Evolutionary conservation across 2,329 filamentous ascomycete genomes (phyloP).

Genomic region (Pseudopyricularia cyperi): DNA sequence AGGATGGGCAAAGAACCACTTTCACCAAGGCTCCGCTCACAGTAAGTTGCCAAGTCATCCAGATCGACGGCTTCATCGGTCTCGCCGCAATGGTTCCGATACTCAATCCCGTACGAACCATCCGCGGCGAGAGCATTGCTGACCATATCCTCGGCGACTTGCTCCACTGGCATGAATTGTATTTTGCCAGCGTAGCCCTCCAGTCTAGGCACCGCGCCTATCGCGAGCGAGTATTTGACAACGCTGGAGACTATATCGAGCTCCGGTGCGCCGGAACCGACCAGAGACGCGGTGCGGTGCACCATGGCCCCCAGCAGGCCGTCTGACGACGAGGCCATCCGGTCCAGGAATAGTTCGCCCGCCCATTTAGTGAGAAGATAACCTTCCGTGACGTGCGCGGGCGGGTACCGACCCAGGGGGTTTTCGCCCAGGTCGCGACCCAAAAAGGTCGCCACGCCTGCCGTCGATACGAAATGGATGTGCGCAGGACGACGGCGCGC

Average conservation of each 20-base stretch:
- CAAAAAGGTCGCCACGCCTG: constrained; percentile 4
- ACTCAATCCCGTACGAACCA: constrained; percentile 26
- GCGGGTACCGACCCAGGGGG: not conserved
- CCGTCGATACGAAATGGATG: constrained; percentile 24
- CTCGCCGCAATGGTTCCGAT: not conserved
- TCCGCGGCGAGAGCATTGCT: constrained; percentile 1
- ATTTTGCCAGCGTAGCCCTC: not conserved
- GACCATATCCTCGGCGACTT: not conserved
- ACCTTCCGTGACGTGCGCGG: not conserved
- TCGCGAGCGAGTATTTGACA: not conserved
- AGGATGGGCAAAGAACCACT: not conserved
- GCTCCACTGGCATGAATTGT: not conserved
- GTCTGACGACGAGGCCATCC: not conserved
- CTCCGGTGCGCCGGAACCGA: not conserved
- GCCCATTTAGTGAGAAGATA: constrained; percentile 1
- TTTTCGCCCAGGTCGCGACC: constrained; percentile 12
- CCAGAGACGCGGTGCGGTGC: not conserved
- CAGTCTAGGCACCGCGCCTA: not conserved
- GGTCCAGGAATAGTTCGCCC: not conserved
- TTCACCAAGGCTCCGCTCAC: not conserved
- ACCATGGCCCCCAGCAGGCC: not conserved
- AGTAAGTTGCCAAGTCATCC: not conserved
- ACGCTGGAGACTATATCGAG: not conserved
- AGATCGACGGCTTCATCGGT: not conserved
- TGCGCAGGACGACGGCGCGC: constrained; percentile 11